Evolutionary conservation across 2,329 filamentous ascomycete genomes (phyloP), one percentile per base, ranked within the genome.

Genomic region (Claviceps sp.): DNA sequence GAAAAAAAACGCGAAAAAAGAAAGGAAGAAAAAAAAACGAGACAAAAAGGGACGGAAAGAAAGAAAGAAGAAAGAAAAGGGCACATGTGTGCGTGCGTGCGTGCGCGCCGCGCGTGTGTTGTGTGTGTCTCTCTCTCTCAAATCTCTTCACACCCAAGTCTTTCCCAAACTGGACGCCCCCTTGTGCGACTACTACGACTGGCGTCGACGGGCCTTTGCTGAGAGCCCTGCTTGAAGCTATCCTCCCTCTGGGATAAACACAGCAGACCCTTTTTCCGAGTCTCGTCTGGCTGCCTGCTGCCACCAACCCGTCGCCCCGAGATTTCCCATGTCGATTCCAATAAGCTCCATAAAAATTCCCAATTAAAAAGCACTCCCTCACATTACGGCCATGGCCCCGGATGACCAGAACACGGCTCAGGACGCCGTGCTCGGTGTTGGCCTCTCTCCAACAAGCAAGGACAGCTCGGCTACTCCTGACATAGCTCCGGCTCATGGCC

Each of bases 301-400:
- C n/a, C 16, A 17, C 39, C 39, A 40, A 17, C n/a, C n/a, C 17
- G 39, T 23, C 50, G 51, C 56, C 58, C 56, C 63, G 47, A 52
- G 47, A 34, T 40, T 47, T 49, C 52, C 54, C 60, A 64, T 64
- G 58, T 64, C 59, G 56, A 56, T 53, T 60, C 59, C 56, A 43
- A 43, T 43, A 55, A 60, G 64, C 64, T 65, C 64, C 64, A 66
- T 66, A 66, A 66, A 64, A 63, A 57, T 60, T 63, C 61, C 58
- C 62, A 64, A 64, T 65, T 63, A 64, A 64, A 39, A 64, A 62
- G 38, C 50, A 55, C 50, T 47, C 45, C 9, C 45, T 50, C 47
- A 38, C 34, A 38, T 42, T 11, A n/a, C 16, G 43, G 56, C 55
- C 49, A 60, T 60, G 59, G 52, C 55, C 52, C 53, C 54, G 59